Evolutionary conservation across 352 stramenopile genomes (phyloP).

Genomic region (Pythium myriotylum): DNA sequence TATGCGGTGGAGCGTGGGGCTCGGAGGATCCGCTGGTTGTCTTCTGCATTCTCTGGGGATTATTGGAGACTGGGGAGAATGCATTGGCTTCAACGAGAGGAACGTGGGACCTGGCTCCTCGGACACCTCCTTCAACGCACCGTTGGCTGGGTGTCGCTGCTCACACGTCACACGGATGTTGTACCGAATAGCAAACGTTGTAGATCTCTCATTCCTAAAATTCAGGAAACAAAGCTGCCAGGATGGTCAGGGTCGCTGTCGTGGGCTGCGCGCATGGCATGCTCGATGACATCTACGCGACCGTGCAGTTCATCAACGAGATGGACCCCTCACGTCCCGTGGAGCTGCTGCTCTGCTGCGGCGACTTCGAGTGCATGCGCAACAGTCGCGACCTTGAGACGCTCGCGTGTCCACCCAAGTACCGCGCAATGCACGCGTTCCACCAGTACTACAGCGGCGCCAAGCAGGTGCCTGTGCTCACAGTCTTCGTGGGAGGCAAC

Average conservation of each 20-base stretch:
- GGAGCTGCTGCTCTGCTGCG: constrained; percentile 97
- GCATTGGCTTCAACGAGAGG: too few relatives aligned
- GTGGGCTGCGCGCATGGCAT: constrained; percentile 99
- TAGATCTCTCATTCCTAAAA: not conserved
- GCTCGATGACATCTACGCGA: constrained; percentile 98
- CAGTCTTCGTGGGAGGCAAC: constrained; percentile 98
- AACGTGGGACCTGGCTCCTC: too few relatives aligned
- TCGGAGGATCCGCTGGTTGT: constrained; percentile 28
- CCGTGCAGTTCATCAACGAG: constrained; percentile 91
- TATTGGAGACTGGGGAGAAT: too few relatives aligned
- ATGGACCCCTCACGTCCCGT: constrained; percentile 79
- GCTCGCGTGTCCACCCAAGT: constrained; percentile 96
- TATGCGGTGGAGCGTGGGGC: constrained; percentile 21
- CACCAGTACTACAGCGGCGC: constrained; percentile 96
- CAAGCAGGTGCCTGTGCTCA: constrained; percentile 93
- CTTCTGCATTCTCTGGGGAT: constrained; percentile 2
- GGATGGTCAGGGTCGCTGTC: constrained; percentile 89
- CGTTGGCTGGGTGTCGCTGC: too few relatives aligned
- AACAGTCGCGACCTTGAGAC: constrained; percentile 94
- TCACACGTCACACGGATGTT: not conserved
- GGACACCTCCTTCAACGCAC: too few relatives aligned
- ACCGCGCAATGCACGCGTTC: constrained; percentile 92
- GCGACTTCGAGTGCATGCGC: constrained; percentile 98
- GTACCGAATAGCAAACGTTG: not conserved
- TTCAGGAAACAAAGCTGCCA: constrained; percentile 2